Evolutionary conservation across 208 protist genomes (phyloP), one percentile per base, ranked within the genome.

Genomic region (Crithidia thermophila): DNA sequence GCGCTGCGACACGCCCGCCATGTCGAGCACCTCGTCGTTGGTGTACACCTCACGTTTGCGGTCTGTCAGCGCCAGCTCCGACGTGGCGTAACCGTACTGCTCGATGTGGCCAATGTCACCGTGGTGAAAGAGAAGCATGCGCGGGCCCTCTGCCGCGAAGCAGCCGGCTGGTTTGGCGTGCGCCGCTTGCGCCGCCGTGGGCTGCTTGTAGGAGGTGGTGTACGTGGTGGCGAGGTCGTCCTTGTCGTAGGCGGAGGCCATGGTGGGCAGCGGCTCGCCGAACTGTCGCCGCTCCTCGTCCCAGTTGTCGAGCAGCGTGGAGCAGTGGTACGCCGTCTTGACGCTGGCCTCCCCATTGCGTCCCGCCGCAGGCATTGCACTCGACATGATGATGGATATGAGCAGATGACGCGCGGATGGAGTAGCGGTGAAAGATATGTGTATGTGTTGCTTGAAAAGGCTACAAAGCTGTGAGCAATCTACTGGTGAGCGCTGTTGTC

Each of bases 271-370:
- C 28, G 55, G 52, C 34, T 67, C 49, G 14, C 58, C 73, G 27
- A 84, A 74, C 31, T 70, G 73, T 11, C 47, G 69, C 27, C 92
- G 80, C 58, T 97, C 92, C 72, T 97, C 92, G 36, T 90, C 72
- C 90, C 92, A 97, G 80, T 94, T 94, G 40, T 82, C 85, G 5
- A 94, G 75, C 18, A 97, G 75, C 8, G 88, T 92, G 21, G 85
- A 81, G 63, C 85, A 93, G 71, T 97, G 90, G 69, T 97, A 97
- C 60, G 81, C 80, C 7, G 80, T 85, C 67, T 91, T 87, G 25
- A 90, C 87, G 59, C 39, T 56, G 53, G 77, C 40, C 57, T 57
- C 72, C 25, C 60, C 58, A 34, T 47, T 62, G 42, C 9, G 43
- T 67, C 50, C 60, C 69, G 4, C 63, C 75, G 30, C 67, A 59